These are phyloP conservation scores for Candolleomyces efflorescens DNA, from an alignment of 768 basidiomycete genomes.

Conservation along the genomic window DNA sequence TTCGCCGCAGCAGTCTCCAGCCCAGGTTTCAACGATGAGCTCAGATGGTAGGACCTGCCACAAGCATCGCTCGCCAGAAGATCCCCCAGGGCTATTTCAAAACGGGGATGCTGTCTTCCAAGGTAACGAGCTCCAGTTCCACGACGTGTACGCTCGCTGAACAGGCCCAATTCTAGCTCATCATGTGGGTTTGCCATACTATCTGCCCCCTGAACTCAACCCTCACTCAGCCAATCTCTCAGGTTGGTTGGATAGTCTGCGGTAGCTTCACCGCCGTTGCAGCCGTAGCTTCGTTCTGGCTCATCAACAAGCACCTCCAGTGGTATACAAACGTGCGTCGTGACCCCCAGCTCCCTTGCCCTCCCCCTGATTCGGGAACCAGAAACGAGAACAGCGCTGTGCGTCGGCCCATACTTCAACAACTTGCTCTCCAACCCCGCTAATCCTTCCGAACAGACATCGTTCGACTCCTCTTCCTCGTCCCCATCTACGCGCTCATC, in stretches of 20 bases:
- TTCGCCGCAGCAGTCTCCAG: neutral
- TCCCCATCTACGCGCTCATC: conserved; percentile 68
- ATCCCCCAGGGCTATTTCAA: conserved; percentile 55
- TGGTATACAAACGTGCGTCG: conserved; percentile 66
- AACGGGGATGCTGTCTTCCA: conserved; percentile 59
- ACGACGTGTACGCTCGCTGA: neutral
- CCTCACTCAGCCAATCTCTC: neutral
- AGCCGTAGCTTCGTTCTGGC: conserved; percentile 59
- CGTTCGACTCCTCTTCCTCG: conserved; percentile 73
- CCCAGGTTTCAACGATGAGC: neutral
- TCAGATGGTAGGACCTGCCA: conserved; percentile 25
- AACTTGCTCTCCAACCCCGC: neutral
- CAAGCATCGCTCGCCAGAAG: conserved; percentile 34
- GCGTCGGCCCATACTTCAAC: conserved; percentile 9
- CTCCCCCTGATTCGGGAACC: neutral
- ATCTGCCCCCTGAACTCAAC: neutral
- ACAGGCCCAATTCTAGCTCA: conserved; percentile 35
- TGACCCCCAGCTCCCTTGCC: neutral
- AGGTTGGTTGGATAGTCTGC: conserved; percentile 70
- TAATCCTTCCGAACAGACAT: conserved; percentile 42
- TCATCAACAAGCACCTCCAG: conserved; percentile 66
- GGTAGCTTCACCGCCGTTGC: conserved; percentile 57
- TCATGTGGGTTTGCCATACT: conserved; percentile 38
- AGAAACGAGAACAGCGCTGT: conserved; percentile 74
- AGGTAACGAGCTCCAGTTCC: conserved; percentile 34